Base-by-base conservation (phyloP, 805 yeast genomes). In the Tetrapisispora nanseiensis region DNA sequence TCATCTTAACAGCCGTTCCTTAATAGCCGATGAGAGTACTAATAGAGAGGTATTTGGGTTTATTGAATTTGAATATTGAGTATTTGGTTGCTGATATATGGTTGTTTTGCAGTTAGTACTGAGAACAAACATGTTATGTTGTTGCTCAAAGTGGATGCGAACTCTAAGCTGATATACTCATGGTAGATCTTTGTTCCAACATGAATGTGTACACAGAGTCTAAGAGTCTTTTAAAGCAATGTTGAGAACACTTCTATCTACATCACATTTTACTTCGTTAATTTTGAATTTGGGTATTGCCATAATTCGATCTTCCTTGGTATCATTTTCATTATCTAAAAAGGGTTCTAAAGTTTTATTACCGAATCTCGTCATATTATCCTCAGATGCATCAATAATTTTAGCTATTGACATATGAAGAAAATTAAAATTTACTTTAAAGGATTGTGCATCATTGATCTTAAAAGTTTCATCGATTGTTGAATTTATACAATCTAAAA, bases 371-470 rank as follows among this genome's bases (percentile, higher is more conserved):
- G 12, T 8, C 6, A 23, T 6, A 2, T 26, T 4, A 5, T 18
- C 13, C 2, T 11, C n/a, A 19, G 37, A 24, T 1, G 16, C 22
- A 23, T 39, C 20, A 6, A 10, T 15, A 36, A 39, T 32, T 24
- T 30, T 33, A 3, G 28, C 42, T n/a, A 39, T 33, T 4, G 42
- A 39, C 42, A 39, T 39, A 24, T 39, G 42, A 6, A 33, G 10
- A 18, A 18, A 22, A 24, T 26, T 24, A 3, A 11, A 16, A n/a
- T 12, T 23, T 4, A 31, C 6, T 30, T 30, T 33, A 16, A 10
- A 38, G 11, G 15, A 4, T 5, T 31, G 11, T 16, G 13, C 18
- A 10, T 12, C 9, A 4, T 21, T 24, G 4, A 6, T 13, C 1
- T 10, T 9, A 18, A 38, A 24, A 3, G n/a, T 24, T 31, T 38